Conservation (phyloP, 1,284 basidiomycete species). For the Ceratobasidium sp. region DNA sequence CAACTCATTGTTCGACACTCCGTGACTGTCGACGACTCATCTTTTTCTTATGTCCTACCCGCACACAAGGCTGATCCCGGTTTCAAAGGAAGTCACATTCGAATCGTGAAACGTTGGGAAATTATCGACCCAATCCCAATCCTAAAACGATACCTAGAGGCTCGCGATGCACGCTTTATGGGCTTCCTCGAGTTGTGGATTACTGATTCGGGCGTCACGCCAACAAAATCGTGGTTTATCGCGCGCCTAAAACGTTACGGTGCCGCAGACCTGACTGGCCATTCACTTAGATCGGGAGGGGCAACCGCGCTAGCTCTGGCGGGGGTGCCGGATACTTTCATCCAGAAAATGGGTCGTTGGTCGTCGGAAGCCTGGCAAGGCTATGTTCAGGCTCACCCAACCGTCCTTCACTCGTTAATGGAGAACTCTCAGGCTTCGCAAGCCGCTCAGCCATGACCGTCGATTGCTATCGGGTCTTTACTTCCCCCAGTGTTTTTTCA, state of each 20-base stretch:
- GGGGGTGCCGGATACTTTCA: slow-evolving; percentile 48
- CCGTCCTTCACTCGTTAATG: too few species aligned
- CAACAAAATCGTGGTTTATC: slow-evolving; percentile 46
- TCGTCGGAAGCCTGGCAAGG: slow-evolving; percentile 49
- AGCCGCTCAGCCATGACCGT: too few species aligned
- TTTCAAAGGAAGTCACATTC: slow-evolving; percentile 48
- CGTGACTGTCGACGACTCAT: slow-evolving; percentile 8
- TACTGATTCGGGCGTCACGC: slow-evolving; percentile 42
- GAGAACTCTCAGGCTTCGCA: too few species aligned
- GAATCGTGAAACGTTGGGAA: slow-evolving; percentile 12
- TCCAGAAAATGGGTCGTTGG: slow-evolving; percentile 52
- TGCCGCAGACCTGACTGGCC: slow-evolving; percentile 44
- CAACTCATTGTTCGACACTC: slow-evolving; percentile 40
- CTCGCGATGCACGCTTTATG: slow-evolving; percentile 44
- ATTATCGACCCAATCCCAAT: slow-evolving; percentile 37
- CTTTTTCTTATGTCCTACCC: slow-evolving; percentile 44
- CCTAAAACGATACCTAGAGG: slow-evolving; percentile 43
- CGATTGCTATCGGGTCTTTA: too few species aligned
- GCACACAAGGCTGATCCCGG: slow-evolving; percentile 49
- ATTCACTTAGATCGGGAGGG: slow-evolving; percentile 51
- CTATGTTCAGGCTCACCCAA: slow-evolving; percentile 51
- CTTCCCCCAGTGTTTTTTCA: too few species aligned
- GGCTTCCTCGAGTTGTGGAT: slow-evolving; percentile 46
- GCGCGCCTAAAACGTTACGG: slow-evolving; percentile 38
- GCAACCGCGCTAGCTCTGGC: slow-evolving; percentile 50